Percentiles rank a stretch among this genome's conserved stretches.
Conservation (phyloP, 768 basidiomycete species). For the Tylopilus balloui region DNA sequence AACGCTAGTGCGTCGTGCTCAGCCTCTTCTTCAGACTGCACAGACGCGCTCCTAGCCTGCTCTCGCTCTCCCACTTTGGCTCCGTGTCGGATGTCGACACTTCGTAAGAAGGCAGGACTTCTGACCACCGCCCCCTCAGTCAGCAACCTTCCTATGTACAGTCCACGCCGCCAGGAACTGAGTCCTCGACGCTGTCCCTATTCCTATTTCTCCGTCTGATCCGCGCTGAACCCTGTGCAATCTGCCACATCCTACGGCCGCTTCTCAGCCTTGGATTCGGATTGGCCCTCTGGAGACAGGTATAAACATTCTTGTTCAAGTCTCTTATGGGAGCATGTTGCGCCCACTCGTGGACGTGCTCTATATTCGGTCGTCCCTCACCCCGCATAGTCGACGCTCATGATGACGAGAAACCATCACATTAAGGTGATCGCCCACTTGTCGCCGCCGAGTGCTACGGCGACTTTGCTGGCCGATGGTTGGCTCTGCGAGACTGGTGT, state of each 20-base stretch:
- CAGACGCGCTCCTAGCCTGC: neutral
- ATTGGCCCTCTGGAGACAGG: neutral
- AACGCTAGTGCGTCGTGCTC: neutral
- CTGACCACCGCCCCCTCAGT: neutral
- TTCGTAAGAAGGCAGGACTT: neutral
- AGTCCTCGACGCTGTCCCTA: constrained; percentile 8
- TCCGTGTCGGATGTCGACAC: neutral
- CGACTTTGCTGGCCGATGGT: constrained; percentile 1
- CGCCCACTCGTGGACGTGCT: neutral
- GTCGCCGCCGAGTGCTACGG: constrained; percentile 16
- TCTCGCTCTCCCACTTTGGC: neutral
- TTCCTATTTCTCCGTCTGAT: constrained; percentile 19
- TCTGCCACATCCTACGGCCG: neutral
- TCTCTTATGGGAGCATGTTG: neutral
- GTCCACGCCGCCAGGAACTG: neutral
- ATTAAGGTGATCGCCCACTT: constrained; percentile 20
- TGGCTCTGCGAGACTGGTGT: neutral
- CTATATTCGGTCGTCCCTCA: neutral
- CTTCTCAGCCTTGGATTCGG: neutral
- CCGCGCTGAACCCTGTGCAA: too few species aligned
- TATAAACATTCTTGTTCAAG: neutral
- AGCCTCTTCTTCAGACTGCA: neutral
- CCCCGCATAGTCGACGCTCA: constrained; percentile 19
- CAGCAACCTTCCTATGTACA: neutral
- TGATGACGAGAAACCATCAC: constrained; percentile 9